Conservation (phyloP, 2,329 filamentous ascomycete genomes). For the Didymella pinodella region DNA sequence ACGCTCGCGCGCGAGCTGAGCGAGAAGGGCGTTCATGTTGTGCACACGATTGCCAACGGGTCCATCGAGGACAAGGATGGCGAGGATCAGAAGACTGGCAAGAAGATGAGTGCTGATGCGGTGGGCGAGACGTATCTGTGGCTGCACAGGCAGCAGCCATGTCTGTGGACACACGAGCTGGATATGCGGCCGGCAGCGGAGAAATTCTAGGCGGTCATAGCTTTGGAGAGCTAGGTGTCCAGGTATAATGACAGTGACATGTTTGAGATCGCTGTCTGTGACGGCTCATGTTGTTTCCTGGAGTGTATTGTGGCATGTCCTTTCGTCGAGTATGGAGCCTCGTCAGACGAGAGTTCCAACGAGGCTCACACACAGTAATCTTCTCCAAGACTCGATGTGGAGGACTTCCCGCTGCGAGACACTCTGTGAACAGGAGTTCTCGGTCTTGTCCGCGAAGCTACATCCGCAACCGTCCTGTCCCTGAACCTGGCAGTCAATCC, state of each 20-base stretch:
- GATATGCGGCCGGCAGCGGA: conserved; percentile 61
- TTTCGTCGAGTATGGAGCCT: not conserved
- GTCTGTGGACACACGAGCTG: conserved; percentile 62
- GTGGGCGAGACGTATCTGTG: conserved; percentile 66
- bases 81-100: conserved; percentile 58
- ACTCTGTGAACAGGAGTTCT: not conserved
- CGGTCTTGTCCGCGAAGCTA: conserved; percentile 6
- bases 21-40: conserved; percentile 64
- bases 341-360: not conserved
- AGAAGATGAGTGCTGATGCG: conserved; percentile 66
- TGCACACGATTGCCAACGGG: conserved; percentile 67
- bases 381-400: not conserved
- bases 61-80: conserved; percentile 61
- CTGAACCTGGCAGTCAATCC: not conserved
- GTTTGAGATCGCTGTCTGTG: not conserved
- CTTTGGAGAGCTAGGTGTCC: not conserved
- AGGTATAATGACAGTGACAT: not conserved
- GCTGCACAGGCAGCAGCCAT: conserved; percentile 58
- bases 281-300: not conserved
- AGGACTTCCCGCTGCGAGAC: not conserved
- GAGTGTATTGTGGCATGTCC: not conserved
- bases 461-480: not conserved
- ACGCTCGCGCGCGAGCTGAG: conserved; percentile 65
- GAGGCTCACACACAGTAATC: not conserved
- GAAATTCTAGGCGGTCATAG: conserved; percentile 51